A percentile compares a stretch with the other conserved stretches of the same genome.
These are phyloP conservation scores for Vitis riparia DNA, from an alignment of 164 flowering plant species.

Conservation along the genomic window DNA sequence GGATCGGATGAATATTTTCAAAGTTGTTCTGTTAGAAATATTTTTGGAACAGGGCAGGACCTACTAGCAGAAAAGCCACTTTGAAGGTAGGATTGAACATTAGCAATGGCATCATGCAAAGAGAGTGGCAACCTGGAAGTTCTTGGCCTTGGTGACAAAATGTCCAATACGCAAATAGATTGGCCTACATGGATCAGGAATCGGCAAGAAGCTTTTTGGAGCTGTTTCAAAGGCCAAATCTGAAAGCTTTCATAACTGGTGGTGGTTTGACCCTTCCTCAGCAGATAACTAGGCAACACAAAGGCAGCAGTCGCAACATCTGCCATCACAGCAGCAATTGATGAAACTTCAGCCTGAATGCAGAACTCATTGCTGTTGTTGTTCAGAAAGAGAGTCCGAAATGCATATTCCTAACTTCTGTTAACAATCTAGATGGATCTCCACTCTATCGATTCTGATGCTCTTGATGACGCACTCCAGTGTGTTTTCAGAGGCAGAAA, in stretches of 20 bases:
- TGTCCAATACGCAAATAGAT: constrained; percentile 50
- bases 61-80: constrained; percentile 17
- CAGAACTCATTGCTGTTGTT: too few species aligned
- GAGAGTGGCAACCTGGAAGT: constrained; percentile 14
- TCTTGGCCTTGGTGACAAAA: constrained; percentile 10
- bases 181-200: constrained; percentile 56
- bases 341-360: too few species aligned
- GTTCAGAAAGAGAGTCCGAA: too few species aligned
- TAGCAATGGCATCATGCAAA: constrained; percentile 17
- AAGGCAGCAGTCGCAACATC: too few species aligned
- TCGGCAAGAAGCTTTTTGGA: constrained; percentile 75
- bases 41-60: constrained; percentile 21
- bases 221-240: constrained; percentile 80
- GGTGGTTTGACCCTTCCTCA: constrained; percentile 93
- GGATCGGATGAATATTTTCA: constrained; percentile 20
- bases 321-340: too few species aligned
- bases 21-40: constrained; percentile 16
- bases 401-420: too few species aligned
- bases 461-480: too few species aligned
- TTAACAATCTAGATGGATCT: constrained; percentile 50
- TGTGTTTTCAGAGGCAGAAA: too few species aligned
- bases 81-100: constrained; percentile 13
- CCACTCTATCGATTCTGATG: constrained; percentile 67
- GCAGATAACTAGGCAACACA: constrained; percentile 44
- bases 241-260: constrained; percentile 90